Conservation (phyloP, 2,329 filamentous ascomycete species). For the Epichloe scottii region DNA sequence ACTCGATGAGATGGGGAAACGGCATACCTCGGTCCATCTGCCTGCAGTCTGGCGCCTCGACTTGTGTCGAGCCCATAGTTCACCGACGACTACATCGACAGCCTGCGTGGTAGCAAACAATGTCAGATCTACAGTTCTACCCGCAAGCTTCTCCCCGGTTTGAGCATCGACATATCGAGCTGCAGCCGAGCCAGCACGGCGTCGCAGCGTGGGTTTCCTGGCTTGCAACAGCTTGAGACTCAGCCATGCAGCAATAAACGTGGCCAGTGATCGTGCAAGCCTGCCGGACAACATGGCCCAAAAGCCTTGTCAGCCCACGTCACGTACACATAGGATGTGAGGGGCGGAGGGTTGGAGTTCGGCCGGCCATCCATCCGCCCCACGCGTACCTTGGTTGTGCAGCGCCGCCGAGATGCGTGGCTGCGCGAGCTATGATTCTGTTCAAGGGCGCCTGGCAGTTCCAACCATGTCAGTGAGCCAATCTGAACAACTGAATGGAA, state of each 20-base stretch:
- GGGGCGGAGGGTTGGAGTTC: neutral
- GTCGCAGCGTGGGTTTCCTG: constrained; percentile 24
- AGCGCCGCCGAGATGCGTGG: constrained; percentile 13
- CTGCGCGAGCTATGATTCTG: constrained; percentile 15
- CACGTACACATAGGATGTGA: neutral
- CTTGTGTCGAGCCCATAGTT: constrained; percentile 46
- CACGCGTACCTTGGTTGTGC: constrained; percentile 15
- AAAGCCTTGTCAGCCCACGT: neutral
- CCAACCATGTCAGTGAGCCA: constrained; percentile 8
- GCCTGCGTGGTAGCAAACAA: constrained; percentile 66
- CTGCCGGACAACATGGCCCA: constrained; percentile 20
- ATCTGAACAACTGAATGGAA: neutral
- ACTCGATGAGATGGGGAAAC: neutral
- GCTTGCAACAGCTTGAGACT: constrained; percentile 46
- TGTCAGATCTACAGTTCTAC: constrained; percentile 69
- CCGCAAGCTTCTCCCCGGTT: constrained; percentile 32
- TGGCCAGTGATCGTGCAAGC: constrained; percentile 43
- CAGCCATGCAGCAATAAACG: constrained; percentile 46
- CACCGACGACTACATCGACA: constrained; percentile 55
- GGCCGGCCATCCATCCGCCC: neutral
- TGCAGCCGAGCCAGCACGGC: constrained; percentile 11
- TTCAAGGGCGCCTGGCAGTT: constrained; percentile 17
- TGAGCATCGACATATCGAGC: neutral
- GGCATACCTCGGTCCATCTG: constrained; percentile 33
- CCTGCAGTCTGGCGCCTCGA: constrained; percentile 29